Conservation (phyloP, 2,329 filamentous ascomycete genomes). For the Alternaria panax region DNA sequence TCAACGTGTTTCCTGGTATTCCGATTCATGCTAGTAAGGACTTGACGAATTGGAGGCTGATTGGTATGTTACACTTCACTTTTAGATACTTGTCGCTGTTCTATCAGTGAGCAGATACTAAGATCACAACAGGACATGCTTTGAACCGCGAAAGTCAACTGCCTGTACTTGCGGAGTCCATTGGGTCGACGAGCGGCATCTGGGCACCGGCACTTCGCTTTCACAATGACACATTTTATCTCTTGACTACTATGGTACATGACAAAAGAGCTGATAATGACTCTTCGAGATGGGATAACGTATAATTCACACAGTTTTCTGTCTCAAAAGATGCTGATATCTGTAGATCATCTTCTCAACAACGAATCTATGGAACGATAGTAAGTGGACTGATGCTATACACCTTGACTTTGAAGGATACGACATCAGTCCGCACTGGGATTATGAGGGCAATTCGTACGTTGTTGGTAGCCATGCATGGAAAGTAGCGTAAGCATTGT, state of each 20-base stretch:
- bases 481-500: constrained; percentile 14
- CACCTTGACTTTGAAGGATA: constrained; percentile 60
- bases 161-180: constrained; percentile 45
- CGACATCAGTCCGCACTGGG: constrained; percentile 64
- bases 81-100: not conserved
- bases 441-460: constrained; percentile 62
- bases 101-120: not conserved
- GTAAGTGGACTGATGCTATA: constrained; percentile 59
- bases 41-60: constrained; percentile 59
- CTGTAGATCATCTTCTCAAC: constrained; percentile 54
- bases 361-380: constrained; percentile 52
- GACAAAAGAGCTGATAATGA: constrained; percentile 38
- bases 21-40: constrained; percentile 63
- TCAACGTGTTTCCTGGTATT: constrained; percentile 61
- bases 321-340: not conserved
- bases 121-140: constrained; percentile 35
- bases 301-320: not conserved
- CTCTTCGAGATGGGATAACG: constrained; percentile 51
- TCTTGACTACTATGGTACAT: constrained; percentile 48
- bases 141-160: constrained; percentile 49
- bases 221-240: constrained; percentile 52
- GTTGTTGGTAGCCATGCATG: constrained; percentile 46
- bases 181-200: constrained; percentile 49
- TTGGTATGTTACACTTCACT: constrained; percentile 30
- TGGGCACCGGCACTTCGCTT: constrained; percentile 53